These are phyloP conservation scores for Xylaria bambusicola DNA, from an alignment of 495 filamentous ascomycete species.

Conservation along the genomic window DNA sequence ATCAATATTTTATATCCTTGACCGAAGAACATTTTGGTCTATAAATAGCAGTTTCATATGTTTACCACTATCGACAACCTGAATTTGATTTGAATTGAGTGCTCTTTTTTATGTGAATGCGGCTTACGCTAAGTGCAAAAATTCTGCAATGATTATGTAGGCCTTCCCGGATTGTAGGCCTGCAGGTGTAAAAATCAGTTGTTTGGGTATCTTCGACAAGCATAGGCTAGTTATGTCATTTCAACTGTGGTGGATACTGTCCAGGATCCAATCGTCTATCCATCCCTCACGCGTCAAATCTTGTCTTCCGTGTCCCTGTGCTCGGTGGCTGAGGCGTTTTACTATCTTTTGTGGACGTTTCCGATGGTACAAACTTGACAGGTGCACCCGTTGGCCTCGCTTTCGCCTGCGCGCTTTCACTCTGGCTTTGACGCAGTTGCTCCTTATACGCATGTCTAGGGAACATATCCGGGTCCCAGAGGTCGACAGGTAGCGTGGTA, in stretches of 20 bases:
- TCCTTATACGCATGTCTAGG: conserved; percentile 75
- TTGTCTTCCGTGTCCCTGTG: conserved; percentile 48
- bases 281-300: conserved; percentile 47
- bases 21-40: conserved; percentile 7
- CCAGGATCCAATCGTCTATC: not conserved
- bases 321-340: conserved; percentile 34
- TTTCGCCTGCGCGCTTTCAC: conserved; percentile 57
- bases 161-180: not conserved
- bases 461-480: conserved; percentile 69
- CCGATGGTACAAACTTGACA: conserved; percentile 73
- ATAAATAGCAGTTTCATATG: conserved; percentile 25
- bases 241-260: not conserved
- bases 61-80: conserved; percentile 5
- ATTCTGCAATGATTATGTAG: not conserved
- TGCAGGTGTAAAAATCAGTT: not conserved
- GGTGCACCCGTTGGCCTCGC: conserved; percentile 52
- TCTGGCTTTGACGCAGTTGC: conserved; percentile 66
- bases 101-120: not conserved
- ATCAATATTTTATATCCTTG: conserved; percentile 19
- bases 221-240: not conserved
- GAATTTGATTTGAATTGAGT: not conserved
- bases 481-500: conserved; percentile 64
- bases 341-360: conserved; percentile 35
- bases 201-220: too few species aligned
- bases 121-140: not conserved